Percentiles rank a stretch among this genome's conserved stretches.
These are phyloP conservation scores for Wickerhamiella parazyma DNA, from an alignment of 805 yeast species.

Conservation along the genomic window DNA sequence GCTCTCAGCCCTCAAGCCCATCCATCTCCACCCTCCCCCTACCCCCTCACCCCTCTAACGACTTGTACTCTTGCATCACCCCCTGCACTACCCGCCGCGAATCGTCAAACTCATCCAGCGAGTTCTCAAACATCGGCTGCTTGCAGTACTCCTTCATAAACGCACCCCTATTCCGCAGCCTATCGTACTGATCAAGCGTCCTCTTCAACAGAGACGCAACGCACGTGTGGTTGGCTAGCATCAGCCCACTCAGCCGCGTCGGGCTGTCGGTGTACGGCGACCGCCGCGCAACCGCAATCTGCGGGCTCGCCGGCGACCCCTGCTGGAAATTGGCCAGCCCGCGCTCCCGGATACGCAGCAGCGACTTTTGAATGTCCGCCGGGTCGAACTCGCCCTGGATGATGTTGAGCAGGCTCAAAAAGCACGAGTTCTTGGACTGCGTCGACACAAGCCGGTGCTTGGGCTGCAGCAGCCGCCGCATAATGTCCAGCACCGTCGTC, in stretches of 20 bases:
- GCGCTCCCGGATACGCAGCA: conserved; percentile 30
- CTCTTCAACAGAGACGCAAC: conserved; percentile 52
- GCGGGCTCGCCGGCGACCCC: conserved; percentile 70
- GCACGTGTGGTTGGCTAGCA: conserved; percentile 71
- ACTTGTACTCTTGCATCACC: conserved; percentile 67
- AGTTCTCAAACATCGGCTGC: conserved; percentile 30
- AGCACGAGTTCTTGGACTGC: conserved; percentile 31
- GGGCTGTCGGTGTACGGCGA: conserved; percentile 44
- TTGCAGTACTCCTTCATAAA: conserved; percentile 63
- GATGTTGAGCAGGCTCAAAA: conserved; percentile 58
- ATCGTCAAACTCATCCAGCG: conserved; percentile 61
- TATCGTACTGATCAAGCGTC: conserved; percentile 64
- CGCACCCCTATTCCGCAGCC: conserved; percentile 65
- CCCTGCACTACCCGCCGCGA: conserved; percentile 61
- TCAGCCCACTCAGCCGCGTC: conserved; percentile 57
- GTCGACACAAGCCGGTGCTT: conserved; percentile 56
- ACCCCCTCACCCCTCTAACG: conserved; percentile 6
- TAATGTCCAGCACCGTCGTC: conserved; percentile 71
- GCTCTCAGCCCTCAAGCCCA: too few relatives aligned
- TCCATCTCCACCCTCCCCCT: too few relatives aligned
- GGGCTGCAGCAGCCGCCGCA: conserved; percentile 68
- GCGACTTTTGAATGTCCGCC: conserved; percentile 42
- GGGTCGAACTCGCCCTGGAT: conserved; percentile 57
- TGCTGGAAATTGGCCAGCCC: conserved; percentile 59
- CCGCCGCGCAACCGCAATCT: conserved; percentile 59